Percentiles rank a stretch among this genome's conserved stretches.
Evolutionary conservation across 139 green algal species (phyloP).

Genomic region (Volvox africanus): DNA sequence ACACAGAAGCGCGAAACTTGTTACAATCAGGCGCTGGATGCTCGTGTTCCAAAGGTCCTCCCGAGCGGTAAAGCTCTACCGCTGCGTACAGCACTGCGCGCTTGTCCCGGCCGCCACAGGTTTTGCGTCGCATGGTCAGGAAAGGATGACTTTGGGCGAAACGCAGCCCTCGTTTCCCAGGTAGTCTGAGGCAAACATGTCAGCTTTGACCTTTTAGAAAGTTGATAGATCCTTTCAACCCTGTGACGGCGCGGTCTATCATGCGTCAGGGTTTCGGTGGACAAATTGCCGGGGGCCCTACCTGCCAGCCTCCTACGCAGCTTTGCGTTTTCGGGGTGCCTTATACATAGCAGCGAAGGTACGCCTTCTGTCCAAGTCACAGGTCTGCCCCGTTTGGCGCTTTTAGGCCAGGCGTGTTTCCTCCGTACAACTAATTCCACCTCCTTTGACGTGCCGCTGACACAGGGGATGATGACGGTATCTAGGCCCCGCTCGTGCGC

Average conservation of each 20-base stretch:
- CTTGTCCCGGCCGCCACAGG: not conserved
- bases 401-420: too few relatives aligned
- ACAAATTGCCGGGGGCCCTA: not conserved
- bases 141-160: not conserved
- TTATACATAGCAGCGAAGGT: conserved; percentile 38
- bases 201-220: not conserved
- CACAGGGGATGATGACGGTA: conserved; percentile 40
- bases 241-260: not conserved
- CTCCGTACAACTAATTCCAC: too few relatives aligned
- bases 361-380: not conserved
- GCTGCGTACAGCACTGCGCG: not conserved
- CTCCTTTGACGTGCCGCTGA: not conserved
- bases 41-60: not conserved
- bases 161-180: too few relatives aligned
- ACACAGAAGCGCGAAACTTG: not conserved
- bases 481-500: not conserved
- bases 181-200: too few relatives aligned
- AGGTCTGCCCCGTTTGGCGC: too few relatives aligned
- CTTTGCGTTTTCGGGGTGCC: conserved; percentile 5
- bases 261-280: not conserved
- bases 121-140: not conserved
- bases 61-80: not conserved
- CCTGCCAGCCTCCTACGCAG: not conserved
- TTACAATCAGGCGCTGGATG: not conserved
- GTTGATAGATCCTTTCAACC: not conserved